A percentile compares a stretch with the other conserved stretches of the same genome.
phyloP scores from a whole-genome alignment of 192 early-diverging fungal species.

The Rhizoclosmatium sp. region DNA sequence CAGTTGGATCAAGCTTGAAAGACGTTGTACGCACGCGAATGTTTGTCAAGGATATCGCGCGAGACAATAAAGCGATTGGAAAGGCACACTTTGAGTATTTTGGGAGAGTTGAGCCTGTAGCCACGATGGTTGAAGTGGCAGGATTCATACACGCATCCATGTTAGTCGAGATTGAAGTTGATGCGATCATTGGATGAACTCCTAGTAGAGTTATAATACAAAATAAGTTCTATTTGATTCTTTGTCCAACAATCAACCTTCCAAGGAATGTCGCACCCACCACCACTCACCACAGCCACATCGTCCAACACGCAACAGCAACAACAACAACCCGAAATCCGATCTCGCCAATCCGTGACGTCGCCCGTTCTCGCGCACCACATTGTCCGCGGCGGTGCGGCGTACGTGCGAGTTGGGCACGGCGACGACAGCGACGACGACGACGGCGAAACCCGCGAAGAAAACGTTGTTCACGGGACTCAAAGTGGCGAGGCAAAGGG shows the following conservation, averaged over 20 bases:
- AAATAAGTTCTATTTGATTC: background rate
- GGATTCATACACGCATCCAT: constrained; percentile 48
- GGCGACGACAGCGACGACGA: background rate
- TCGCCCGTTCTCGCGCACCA: no score
- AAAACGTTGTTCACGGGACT: constrained; percentile 7
- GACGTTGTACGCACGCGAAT: constrained; percentile 33
- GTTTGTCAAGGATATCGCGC: constrained; percentile 23
- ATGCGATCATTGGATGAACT: constrained; percentile 40
- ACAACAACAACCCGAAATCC: no score
- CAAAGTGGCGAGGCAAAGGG: constrained; percentile 52
- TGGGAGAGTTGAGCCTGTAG: constrained; percentile 35
- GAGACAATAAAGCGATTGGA: constrained; percentile 29
- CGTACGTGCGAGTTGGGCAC: no score
- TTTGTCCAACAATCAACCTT: background rate
- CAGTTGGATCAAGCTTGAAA: constrained; percentile 3
- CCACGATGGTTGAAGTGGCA: constrained; percentile 52
- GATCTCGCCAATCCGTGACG: no score
- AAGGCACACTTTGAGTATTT: constrained; percentile 45
- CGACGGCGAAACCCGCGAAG: constrained; percentile 34
- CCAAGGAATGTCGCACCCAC: no score
- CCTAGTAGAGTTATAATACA: no score
- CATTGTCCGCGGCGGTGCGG: no score
- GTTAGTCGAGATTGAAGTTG: constrained; percentile 55
- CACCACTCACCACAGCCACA: no score
- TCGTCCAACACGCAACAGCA: no score